Evolutionary conservation across 1,139 yeast genomes (phyloP).

Genomic region (Saccharomyces pastorianus): DNA sequence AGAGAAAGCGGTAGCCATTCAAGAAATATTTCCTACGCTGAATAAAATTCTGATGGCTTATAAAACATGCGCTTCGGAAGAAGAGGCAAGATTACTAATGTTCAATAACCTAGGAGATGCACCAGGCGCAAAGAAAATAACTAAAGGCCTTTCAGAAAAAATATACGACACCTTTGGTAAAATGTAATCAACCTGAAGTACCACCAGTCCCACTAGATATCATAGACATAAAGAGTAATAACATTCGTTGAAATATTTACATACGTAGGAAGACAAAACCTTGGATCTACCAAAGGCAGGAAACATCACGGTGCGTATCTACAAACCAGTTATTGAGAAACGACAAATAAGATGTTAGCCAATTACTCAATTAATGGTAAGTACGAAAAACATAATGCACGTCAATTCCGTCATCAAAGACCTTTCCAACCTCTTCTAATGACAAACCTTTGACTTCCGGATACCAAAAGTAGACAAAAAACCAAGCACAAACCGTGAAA

Average conservation of each 20-base stretch:
- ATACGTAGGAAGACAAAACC: not conserved
- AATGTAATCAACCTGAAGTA: not conserved
- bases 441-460: slow-evolving; percentile 44
- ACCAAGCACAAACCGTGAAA: slow-evolving; percentile 36
- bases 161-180: slow-evolving; percentile 57
- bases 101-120: slow-evolving; percentile 41
- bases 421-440: slow-evolving; percentile 37
- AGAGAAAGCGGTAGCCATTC: slow-evolving; percentile 78
- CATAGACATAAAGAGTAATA: not conserved
- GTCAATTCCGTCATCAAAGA: slow-evolving; percentile 37
- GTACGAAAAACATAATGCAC: slow-evolving; percentile 31
- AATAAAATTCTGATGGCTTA: slow-evolving; percentile 35
- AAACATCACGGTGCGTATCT: no score
- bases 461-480: slow-evolving; percentile 36
- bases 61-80: slow-evolving; percentile 24
- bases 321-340: not conserved
- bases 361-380: slow-evolving; percentile 15
- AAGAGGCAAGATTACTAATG: slow-evolving; percentile 39
- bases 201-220: not conserved
- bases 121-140: slow-evolving; percentile 54
- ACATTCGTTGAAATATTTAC: not conserved
- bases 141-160: slow-evolving; percentile 51
- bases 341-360: not conserved
- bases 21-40: slow-evolving; percentile 33
- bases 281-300: no score